phyloP scores from a whole-genome alignment of 176 grass and related monocot genomes.

The Pontederia paniculata region DNA sequence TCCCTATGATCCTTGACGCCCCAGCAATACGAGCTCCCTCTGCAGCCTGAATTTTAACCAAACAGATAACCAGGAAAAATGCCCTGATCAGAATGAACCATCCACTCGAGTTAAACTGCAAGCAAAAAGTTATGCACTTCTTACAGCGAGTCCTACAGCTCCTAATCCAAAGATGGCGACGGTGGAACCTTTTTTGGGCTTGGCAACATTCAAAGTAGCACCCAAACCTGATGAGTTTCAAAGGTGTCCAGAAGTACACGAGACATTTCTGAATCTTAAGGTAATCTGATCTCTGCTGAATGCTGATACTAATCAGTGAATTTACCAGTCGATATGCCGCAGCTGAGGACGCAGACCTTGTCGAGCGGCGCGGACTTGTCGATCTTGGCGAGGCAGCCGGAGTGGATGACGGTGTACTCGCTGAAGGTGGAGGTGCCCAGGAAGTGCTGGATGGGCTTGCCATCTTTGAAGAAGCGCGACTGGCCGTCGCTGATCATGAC shows the following conservation, averaged over 20 bases:
- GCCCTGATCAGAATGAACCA: too few species aligned
- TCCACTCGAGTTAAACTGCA: neutral
- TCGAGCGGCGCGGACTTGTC: conserved; percentile 4
- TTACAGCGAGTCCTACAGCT: conserved; percentile 16
- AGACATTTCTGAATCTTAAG: neutral
- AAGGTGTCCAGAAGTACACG: neutral
- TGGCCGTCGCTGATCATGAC: conserved; percentile 10
- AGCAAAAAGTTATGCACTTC: neutral
- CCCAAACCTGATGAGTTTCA: neutral
- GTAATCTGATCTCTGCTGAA: too few species aligned
- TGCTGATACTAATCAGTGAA: too few species aligned
- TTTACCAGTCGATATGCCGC: conserved; percentile 12
- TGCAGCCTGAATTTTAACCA: neutral
- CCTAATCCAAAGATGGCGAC: conserved; percentile 12
- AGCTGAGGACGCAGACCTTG: conserved; percentile 12
- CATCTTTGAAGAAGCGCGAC: conserved; percentile 1
- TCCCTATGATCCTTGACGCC: neutral
- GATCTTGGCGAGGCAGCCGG: conserved; percentile 6
- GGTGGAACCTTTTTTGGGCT: conserved; percentile 8
- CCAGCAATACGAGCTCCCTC: neutral
- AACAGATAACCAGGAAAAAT: neutral
- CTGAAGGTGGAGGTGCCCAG: conserved; percentile 20
- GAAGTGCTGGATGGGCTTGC: conserved; percentile 8
- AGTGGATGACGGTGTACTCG: conserved; percentile 8
- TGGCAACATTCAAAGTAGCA: conserved; percentile 14